Percentiles rank a stretch among this genome's conserved stretches.
Evolutionary conservation across 2,329 filamentous ascomycete genomes (phyloP).

Genomic region (Aspergillus vadensis): DNA sequence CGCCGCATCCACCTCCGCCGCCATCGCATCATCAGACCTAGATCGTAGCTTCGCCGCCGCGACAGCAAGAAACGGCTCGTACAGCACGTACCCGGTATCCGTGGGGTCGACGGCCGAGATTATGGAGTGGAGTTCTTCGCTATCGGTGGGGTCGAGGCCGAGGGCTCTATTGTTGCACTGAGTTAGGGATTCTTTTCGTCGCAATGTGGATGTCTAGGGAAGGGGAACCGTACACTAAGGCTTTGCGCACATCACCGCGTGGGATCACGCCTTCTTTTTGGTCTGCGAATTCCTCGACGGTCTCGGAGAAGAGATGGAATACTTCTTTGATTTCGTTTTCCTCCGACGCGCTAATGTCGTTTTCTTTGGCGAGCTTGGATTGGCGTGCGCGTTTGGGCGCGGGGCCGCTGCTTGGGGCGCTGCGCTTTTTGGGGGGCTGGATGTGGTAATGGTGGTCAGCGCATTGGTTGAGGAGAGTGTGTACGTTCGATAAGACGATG

Average conservation of each 20-base stretch:
- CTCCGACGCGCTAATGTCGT: constrained; percentile 80
- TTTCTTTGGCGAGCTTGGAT: constrained; percentile 89
- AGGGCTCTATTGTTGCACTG: constrained; percentile 64
- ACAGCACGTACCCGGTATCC: constrained; percentile 73
- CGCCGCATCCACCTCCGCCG: constrained; percentile 76
- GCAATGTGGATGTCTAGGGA: neutral
- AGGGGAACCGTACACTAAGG: constrained; percentile 63
- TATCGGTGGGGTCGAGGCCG: constrained; percentile 66
- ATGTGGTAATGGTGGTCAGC: neutral
- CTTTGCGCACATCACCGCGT: constrained; percentile 68
- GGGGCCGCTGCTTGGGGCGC: constrained; percentile 26
- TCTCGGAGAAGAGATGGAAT: constrained; percentile 72
- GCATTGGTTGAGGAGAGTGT: neutral
- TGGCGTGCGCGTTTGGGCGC: constrained; percentile 56
- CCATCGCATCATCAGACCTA: constrained; percentile 54
- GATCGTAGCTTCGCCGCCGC: constrained; percentile 81
- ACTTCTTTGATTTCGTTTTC: constrained; percentile 91
- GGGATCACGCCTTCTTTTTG: constrained; percentile 73
- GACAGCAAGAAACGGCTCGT: constrained; percentile 80
- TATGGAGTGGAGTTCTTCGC: constrained; percentile 73
- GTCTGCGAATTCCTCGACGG: constrained; percentile 63
- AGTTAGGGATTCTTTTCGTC: neutral
- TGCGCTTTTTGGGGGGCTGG: constrained; percentile 43
- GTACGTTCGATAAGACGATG: neutral
- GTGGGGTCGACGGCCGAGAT: constrained; percentile 81